Evolutionary conservation across 768 basidiomycete species (phyloP), one percentile per base, ranked within the genome.

Genomic region (Boletus reticuloceps): DNA sequence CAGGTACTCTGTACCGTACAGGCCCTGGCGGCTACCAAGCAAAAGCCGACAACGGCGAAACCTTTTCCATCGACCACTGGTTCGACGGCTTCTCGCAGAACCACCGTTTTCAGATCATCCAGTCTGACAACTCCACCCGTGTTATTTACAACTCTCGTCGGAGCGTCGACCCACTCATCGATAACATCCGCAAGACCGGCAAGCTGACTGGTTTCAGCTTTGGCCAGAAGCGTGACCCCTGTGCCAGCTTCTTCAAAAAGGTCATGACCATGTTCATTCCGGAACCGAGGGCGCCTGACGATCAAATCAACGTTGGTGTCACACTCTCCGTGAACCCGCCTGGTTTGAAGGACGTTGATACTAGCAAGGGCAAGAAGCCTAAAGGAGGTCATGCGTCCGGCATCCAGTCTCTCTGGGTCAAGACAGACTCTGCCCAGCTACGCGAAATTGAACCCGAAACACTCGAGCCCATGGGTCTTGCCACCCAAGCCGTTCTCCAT

Each of bases 1-100:
- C 64, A 4, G 76, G 75, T 6, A 66, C 65, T 19, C 65, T 77
- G 19, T 73, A 76, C 55, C 60, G 75, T 31, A 77, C 74, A 6
- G 75, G 75, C 8, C 75, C 76, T 10, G 74, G 73, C 4, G 67
- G 64, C 5, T n/a, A 61, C 51, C 65, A 73, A 51, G 67, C 72
- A 34, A 53, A 65, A 32, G 19, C 61, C 0, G 42, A 60, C 48
- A 58, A 59, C 12, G 65, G 59, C 16, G 31, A 54, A 7, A 67
- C 63, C 4, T 57, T 66, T 20, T 65, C 73, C 16, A 42, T 71
- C 7, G 60, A 68, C 45, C 76, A 76, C 47, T 74, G 75, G 76
- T 77, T 77, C 51, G 75, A 77, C 48, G 76, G 76, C 27, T 69
- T 77, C 45, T 67, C 71, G 17, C 67, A 73, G 56, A 70, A 70